phyloP scores from a whole-genome alignment of 768 basidiomycete genomes.

The Cystoderma amianthinum region DNA sequence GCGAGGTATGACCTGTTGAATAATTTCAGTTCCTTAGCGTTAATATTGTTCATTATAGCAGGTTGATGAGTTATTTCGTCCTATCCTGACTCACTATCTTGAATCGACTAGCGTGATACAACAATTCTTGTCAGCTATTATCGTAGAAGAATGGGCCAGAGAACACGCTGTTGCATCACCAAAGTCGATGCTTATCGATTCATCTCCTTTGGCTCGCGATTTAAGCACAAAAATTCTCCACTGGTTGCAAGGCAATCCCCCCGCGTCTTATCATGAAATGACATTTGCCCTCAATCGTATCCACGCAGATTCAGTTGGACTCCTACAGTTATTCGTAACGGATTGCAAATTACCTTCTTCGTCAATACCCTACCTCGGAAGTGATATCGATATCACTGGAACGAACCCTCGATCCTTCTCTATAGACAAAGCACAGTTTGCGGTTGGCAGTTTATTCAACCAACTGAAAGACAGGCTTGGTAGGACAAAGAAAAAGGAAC shows the following conservation, averaged over 20 bases:
- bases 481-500: constrained; percentile 72
- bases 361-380: constrained; percentile 73
- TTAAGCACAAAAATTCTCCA: constrained; percentile 62
- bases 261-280: constrained; percentile 89
- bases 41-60: constrained; percentile 17
- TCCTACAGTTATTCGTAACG: constrained; percentile 77
- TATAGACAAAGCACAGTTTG: constrained; percentile 66
- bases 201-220: constrained; percentile 53
- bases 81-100: constrained; percentile 73
- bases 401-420: constrained; percentile 65
- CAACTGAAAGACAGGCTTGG: constrained; percentile 71
- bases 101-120: constrained; percentile 90
- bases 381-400: constrained; percentile 70
- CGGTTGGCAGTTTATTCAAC: constrained; percentile 64
- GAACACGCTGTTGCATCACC: constrained; percentile 33
- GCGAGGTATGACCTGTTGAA: constrained; percentile 28
- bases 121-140: constrained; percentile 75
- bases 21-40: constrained; percentile 11
- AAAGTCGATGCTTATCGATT: constrained; percentile 43
- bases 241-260: constrained; percentile 71
- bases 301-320: constrained; percentile 67
- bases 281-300: constrained; percentile 73
- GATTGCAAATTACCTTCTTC: constrained; percentile 83
- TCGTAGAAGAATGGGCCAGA: constrained; percentile 89
- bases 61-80: constrained; percentile 64